A percentile compares a stretch with the other conserved stretches of the same genome.
phyloP scores from a whole-genome alignment of 495 filamentous ascomycete species.

The Daldinia grandis region DNA sequence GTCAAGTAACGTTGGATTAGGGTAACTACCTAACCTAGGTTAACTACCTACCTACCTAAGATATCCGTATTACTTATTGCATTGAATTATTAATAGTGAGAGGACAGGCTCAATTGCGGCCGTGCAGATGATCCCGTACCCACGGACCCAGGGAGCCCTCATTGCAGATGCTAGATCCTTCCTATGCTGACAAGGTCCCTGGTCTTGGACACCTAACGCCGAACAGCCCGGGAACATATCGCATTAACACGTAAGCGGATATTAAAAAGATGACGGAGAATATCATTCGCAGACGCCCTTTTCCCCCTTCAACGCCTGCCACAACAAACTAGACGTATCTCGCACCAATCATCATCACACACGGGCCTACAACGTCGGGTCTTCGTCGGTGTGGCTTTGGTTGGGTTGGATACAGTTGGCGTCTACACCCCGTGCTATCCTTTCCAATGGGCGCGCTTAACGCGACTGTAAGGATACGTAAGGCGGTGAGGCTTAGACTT shows the following conservation, averaged over 20 bases:
- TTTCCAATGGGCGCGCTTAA: constrained; percentile 10
- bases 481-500: constrained; percentile 36
- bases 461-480: constrained; percentile 22
- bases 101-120: not conserved
- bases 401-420: not conserved
- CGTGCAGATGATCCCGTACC: constrained; percentile 10
- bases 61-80: constrained; percentile 11
- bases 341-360: constrained; percentile 8
- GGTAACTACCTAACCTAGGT: constrained; percentile 28
- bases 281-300: constrained; percentile 4
- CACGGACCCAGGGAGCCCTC: not conserved
- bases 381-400: constrained; percentile 39
- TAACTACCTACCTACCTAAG: constrained; percentile 18
- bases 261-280: constrained; percentile 3
- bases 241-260: constrained; percentile 29
- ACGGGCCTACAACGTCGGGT: constrained; percentile 2
- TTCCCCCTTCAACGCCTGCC: not conserved
- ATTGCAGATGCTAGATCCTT: constrained; percentile 27
- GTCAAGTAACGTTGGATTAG: constrained; percentile 39
- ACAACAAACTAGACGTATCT: constrained; percentile 14
- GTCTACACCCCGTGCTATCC: not conserved
- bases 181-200: constrained; percentile 21
- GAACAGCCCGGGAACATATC: not conserved
- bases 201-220: constrained; percentile 13
- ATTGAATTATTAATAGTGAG: constrained; percentile 3